Base-by-base conservation (phyloP, 148 eudicot species). In the Rhododendron molle region DNA sequence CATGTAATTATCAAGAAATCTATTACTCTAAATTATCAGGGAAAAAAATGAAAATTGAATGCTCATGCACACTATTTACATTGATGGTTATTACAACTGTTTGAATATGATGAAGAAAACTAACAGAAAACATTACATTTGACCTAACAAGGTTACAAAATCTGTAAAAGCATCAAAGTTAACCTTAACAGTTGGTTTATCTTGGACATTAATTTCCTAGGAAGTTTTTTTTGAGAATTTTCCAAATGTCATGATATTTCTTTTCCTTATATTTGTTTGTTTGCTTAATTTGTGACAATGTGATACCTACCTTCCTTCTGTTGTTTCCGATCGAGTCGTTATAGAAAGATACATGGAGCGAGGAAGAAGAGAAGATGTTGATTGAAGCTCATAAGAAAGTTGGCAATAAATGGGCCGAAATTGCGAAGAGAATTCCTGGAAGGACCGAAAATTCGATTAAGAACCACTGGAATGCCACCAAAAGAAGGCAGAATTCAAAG, bases 381-480 rank as follows among this genome's bases (percentile, higher is more conserved):
- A 88, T 95, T 5, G 86, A 89, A 26, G 93, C 95, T 50, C 99
- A 96, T 83, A 76, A 84, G 49, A 26, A 79, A 73, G 62, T 90
- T 15, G 98, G 96, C 2, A 96, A 95, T 86, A 87, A 74, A 91
- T 96, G 99, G 98, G 95, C 97, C 0, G 97, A 94, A 76, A 96
- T 95, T 3, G 97, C 98, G 0, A 91, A 92, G 82, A 26, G 46
- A 34, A 92, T 96, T 23, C 95, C 96, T 0, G 95, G 96, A 13
- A 89, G 98, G 65, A 92, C 92, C 16, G 98, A 95, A 78, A 95
- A 96, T 67, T 81, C 97, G 0, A 91, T 96, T 14, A 96, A 96
- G 84, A 96, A 96, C 56, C 99, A 95, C 77, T 96, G 97, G 98
- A 95, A 96, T 83, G 97, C 96, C 3, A 95, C 98, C 40, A 94